Base-by-base conservation (phyloP, 2,329 filamentous ascomycete genomes). In the Eutypa lata region DNA sequence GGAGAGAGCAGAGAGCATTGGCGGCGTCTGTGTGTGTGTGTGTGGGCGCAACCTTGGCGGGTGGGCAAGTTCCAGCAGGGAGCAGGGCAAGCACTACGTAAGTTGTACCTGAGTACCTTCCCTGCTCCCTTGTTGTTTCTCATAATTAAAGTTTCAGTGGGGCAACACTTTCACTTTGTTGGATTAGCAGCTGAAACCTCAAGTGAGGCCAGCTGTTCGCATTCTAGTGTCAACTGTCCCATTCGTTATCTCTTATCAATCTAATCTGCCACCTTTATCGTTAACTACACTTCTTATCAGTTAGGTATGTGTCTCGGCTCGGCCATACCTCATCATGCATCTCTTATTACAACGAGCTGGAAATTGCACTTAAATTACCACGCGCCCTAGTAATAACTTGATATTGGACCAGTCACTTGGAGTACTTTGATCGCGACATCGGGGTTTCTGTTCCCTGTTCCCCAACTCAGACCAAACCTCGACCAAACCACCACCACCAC, bases 311-410 rank as follows among this genome's bases (percentile, higher is more conserved):
- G 7, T n/a, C 42, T 28, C 22, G 42, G 21, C 42, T 28, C 22
- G 42, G 21, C 22, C 14, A 22, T 45, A 58, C 54, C 51, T 57
- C 56, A 57, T 59, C 49, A 50, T 55, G 55, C 54, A 59, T 58
- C 21, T 53, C 31, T 28, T 45, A 31, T 31, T 31, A 31, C 10
- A 35, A 28, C 35, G 42, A 46, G 43, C 37, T 18, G 28, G 19
- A 24, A 7, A 33, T 28, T 40, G 18, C n/a, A 26, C 38, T 24
- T 13, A 33, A 10, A 6, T 31, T 6, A 31, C 26, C 5, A 31
- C 26, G n/a, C n/a, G n/a, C n/a, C n/a, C n/a, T n/a, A n/a, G n/a
- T n/a, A n/a, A n/a, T n/a, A n/a, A n/a, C n/a, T n/a, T n/a, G n/a
- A n/a, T n/a, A n/a, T n/a, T n/a, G n/a, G n/a, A n/a, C n/a, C n/a